A percentile compares a stretch with the other conserved stretches of the same genome.
phyloP scores from a whole-genome alignment of 139 green algal genomes.

The Chlamydomonas incerta region DNA sequence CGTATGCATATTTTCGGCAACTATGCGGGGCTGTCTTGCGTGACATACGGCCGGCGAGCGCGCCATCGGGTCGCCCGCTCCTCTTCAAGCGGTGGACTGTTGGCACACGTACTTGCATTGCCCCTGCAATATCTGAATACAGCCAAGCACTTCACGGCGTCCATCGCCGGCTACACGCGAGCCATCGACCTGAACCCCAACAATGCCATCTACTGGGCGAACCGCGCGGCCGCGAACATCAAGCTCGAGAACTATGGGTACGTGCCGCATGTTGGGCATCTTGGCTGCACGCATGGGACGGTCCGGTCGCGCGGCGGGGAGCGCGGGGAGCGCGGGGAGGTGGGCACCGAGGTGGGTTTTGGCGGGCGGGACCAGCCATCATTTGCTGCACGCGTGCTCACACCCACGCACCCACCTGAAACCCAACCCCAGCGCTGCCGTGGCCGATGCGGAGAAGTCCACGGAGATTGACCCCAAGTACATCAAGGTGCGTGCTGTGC shows the following conservation, averaged over 20 bases:
- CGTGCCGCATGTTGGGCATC: too few relatives aligned
- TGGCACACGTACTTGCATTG: neutral
- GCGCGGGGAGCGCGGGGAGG: too few relatives aligned
- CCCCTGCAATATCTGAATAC: neutral
- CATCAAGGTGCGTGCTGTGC: slow-evolving; percentile 76
- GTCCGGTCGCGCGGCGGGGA: too few relatives aligned
- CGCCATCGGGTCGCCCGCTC: too few relatives aligned
- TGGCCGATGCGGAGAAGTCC: slow-evolving; percentile 90
- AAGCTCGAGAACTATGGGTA: slow-evolving; percentile 92
- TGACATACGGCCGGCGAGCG: neutral
- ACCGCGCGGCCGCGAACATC: slow-evolving; percentile 90
- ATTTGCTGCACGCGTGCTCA: too few relatives aligned
- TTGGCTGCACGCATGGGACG: too few relatives aligned
- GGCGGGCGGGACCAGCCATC: too few relatives aligned
- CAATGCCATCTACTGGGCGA: slow-evolving; percentile 87
- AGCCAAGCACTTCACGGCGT: slow-evolving; percentile 88
- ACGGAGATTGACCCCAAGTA: slow-evolving; percentile 90
- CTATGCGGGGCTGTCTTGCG: neutral
- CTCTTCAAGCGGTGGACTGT: too few relatives aligned
- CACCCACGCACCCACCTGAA: too few relatives aligned
- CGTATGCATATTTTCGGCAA: neutral
- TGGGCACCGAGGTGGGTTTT: too few relatives aligned
- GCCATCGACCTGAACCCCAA: slow-evolving; percentile 83
- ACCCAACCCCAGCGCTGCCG: slow-evolving; percentile 62
- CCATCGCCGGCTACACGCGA: slow-evolving; percentile 86